Percentiles rank a stretch among this genome's conserved stretches.
Conservation (phyloP, 176 grass and related monocot species). For the Puya raimondii region DNA sequence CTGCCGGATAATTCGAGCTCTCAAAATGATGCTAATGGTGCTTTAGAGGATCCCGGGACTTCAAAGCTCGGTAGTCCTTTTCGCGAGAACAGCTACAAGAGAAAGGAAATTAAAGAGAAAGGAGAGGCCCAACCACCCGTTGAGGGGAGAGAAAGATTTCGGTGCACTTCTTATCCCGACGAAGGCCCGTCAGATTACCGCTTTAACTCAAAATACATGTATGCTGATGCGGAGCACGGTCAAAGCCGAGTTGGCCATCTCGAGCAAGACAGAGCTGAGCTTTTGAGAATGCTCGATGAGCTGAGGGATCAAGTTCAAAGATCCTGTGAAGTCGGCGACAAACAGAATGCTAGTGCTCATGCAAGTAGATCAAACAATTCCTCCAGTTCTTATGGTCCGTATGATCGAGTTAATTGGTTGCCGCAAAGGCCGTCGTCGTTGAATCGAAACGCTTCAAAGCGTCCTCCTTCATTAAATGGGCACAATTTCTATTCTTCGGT, state of each 20-base stretch:
- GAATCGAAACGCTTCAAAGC: constrained; percentile 24
- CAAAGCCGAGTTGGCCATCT: constrained; percentile 65
- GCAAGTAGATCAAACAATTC: constrained; percentile 17
- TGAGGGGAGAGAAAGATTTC: constrained; percentile 29
- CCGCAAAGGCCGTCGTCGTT: constrained; percentile 34
- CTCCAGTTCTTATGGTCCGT: constrained; percentile 29
- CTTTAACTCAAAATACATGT: constrained; percentile 23
- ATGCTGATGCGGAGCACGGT: constrained; percentile 26
- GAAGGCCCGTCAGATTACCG: constrained; percentile 31
- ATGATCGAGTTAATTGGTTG: constrained; percentile 27
- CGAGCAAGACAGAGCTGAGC: constrained; percentile 60
- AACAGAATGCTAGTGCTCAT: constrained; percentile 28
- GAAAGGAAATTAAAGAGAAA: constrained; percentile 26
- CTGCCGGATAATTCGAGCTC: constrained; percentile 18
- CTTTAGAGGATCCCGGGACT: constrained; percentile 22
- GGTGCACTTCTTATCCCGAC: constrained; percentile 16
- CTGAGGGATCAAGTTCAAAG: constrained; percentile 78
- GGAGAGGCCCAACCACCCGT: constrained; percentile 19
- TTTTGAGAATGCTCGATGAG: constrained; percentile 85
- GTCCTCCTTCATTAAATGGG: constrained; percentile 24
- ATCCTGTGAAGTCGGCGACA: constrained; percentile 45
- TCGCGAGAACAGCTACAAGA: constrained; percentile 26
- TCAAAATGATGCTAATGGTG: constrained; percentile 19
- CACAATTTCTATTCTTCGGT: constrained; percentile 43
- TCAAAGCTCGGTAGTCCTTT: constrained; percentile 18